Evolutionary conservation across 768 basidiomycete genomes (phyloP).

Genomic region (Baorangia bicolor): DNA sequence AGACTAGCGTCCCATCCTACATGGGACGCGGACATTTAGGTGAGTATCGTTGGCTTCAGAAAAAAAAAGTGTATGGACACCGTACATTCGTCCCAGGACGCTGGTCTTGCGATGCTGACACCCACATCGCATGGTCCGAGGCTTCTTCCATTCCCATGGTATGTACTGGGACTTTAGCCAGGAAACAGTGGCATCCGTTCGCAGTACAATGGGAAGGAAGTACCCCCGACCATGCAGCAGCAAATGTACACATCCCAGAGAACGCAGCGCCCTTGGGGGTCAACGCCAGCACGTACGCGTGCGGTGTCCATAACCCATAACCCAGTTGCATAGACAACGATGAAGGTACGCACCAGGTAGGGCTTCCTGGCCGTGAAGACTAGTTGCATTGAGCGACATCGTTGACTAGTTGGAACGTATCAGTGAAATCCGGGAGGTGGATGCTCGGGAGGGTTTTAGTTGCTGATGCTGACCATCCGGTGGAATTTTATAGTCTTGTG

Average conservation of each 20-base stretch:
- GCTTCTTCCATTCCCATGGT: slow-evolving; percentile 60
- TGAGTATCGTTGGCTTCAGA: background rate
- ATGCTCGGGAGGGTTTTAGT: slow-evolving; percentile 2
- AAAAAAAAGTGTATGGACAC: background rate
- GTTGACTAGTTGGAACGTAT: background rate
- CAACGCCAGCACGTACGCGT: background rate
- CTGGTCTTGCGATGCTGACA: slow-evolving; percentile 29
- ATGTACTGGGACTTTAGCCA: slow-evolving; percentile 39
- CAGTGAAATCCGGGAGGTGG: slow-evolving; percentile 7
- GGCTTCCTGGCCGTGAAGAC: background rate
- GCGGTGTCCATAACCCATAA: slow-evolving; percentile 10
- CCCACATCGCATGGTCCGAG: slow-evolving; percentile 37
- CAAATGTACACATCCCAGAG: slow-evolving; percentile 21
- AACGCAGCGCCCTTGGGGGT: slow-evolving; percentile 16
- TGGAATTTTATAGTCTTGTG: slow-evolving; percentile 27
- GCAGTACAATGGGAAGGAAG: slow-evolving; percentile 40
- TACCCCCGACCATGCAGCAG: slow-evolving; percentile 36
- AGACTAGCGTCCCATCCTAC: background rate
- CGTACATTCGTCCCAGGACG: background rate
- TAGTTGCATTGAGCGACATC: background rate
- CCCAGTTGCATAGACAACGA: slow-evolving; percentile 13
- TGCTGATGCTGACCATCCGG: slow-evolving; percentile 15
- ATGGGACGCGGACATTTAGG: background rate
- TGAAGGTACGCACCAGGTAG: slow-evolving; percentile 18
- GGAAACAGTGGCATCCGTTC: slow-evolving; percentile 30